Percentiles rank a stretch among this genome's conserved stretches.
These are phyloP conservation scores for Angophora floribunda DNA, from an alignment of 345 rosid species.

Conservation along the genomic window DNA sequence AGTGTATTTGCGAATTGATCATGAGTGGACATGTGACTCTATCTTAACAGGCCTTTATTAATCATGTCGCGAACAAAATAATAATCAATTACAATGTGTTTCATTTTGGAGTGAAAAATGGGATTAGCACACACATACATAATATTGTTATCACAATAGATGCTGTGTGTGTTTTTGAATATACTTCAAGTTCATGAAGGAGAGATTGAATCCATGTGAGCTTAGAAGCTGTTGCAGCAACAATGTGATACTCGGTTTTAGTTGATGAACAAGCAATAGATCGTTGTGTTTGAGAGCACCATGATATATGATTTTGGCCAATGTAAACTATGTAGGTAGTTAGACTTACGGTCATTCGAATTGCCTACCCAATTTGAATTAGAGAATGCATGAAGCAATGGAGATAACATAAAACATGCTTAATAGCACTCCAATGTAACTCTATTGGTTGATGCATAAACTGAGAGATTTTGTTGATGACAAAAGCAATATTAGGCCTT, in stretches of 20 bases:
- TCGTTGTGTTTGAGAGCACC: no score
- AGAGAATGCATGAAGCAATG: not conserved
- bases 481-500: not conserved
- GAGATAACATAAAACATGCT: not conserved
- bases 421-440: not conserved
- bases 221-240: not conserved
- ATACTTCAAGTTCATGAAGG: not conserved
- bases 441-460: not conserved
- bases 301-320: not conserved
- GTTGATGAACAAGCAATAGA: no score
- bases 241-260: not conserved
- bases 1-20: not conserved
- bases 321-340: not conserved
- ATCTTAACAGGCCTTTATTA: not conserved
- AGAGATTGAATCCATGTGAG: not conserved
- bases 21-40: not conserved
- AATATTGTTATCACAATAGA: not conserved
- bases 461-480: no score
- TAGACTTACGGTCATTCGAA: not conserved
- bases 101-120: not conserved
- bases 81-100: not conserved
- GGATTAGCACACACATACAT: not conserved
- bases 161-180: accelerated
- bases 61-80: not conserved
- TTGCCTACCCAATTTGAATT: not conserved